Evolutionary conservation across 192 early-diverging fungal species (phyloP).

Genomic region (Rhizophagus clarus): DNA sequence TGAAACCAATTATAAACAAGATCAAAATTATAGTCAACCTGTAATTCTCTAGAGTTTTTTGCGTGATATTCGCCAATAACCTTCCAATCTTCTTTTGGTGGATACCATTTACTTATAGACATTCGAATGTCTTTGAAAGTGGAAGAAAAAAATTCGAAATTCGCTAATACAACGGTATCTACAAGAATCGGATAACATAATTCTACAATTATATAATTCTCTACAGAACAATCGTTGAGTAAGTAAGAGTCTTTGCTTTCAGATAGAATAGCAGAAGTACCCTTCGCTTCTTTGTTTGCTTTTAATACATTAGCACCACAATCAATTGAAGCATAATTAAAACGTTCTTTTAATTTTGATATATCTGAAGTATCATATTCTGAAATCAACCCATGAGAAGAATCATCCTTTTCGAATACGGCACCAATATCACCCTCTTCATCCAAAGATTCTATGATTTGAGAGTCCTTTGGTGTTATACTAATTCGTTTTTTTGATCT

Average conservation of each 20-base stretch:
- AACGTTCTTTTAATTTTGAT: slow-evolving; percentile 59
- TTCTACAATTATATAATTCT: slow-evolving; percentile 89
- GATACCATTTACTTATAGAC: slow-evolving; percentile 76
- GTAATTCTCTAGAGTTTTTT: slow-evolving; percentile 81
- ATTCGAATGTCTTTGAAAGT: slow-evolving; percentile 89
- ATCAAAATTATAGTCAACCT: slow-evolving; percentile 49
- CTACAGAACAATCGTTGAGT: slow-evolving; percentile 84
- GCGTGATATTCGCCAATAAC: slow-evolving; percentile 83
- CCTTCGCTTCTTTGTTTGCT: slow-evolving; percentile 83
- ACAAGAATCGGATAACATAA: slow-evolving; percentile 94
- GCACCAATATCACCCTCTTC: slow-evolving; percentile 5
- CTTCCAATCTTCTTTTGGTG: slow-evolving; percentile 77
- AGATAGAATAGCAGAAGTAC: slow-evolving; percentile 78
- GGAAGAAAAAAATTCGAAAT: slow-evolving; percentile 96
- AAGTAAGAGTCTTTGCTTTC: slow-evolving; percentile 96
- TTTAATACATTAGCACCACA: slow-evolving; percentile 90
- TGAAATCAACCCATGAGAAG: background rate
- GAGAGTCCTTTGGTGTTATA: background rate
- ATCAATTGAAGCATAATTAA: slow-evolving; percentile 93
- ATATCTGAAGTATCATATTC: background rate
- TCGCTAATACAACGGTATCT: slow-evolving; percentile 86
- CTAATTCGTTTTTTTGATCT: background rate
- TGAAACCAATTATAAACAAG: background rate
- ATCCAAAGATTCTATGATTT: slow-evolving; percentile 2
- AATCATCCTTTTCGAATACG: background rate